phyloP scores from a whole-genome alignment of 345 rosid species.

The Arabidopsis thaliana region TAIR10.1 NC_003076.8:2175501-2176000 shows the following conservation, averaged over 20 bases:
- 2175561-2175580: slow-evolving; percentile 50
- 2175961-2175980: slow-evolving; percentile 34
- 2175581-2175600: slow-evolving; percentile 48
- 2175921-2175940: slow-evolving; percentile 35
- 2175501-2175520: slow-evolving; percentile 43
- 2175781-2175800: slow-evolving; percentile 54
- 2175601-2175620: slow-evolving; percentile 62
- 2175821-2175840: slow-evolving; percentile 82
- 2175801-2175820: slow-evolving; percentile 63
- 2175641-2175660: slow-evolving; percentile 51
- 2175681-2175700: slow-evolving; percentile 45
- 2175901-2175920: slow-evolving; percentile 55
- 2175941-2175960: too few relatives aligned
- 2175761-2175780: slow-evolving; percentile 41
- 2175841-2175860: slow-evolving; percentile 58
- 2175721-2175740: slow-evolving; percentile 69
- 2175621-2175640: slow-evolving; percentile 66
- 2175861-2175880: slow-evolving; percentile 76
- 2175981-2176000: slow-evolving; percentile 32
- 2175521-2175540: slow-evolving; percentile 53
- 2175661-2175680: slow-evolving; percentile 19
- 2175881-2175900: slow-evolving; percentile 56
- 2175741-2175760: slow-evolving; percentile 56
- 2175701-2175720: slow-evolving; percentile 54
- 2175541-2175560: slow-evolving; percentile 53